Conservation (phyloP, 192 early-diverging fungal genomes). For the Lunasporangiospora selenospora region DNA sequence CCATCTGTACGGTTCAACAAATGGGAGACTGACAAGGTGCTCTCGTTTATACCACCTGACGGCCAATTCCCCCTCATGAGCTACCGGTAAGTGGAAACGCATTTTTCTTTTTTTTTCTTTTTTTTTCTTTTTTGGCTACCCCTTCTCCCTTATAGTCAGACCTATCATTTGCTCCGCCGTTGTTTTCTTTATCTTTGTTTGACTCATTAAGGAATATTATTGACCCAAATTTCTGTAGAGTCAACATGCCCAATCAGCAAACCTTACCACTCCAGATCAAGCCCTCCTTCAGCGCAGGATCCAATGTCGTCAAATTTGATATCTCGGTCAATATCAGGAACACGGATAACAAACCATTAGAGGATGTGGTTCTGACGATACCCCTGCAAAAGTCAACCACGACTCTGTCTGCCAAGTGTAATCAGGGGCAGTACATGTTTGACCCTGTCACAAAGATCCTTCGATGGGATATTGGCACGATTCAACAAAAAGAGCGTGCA, state of each 20-base stretch:
- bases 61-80: constrained; percentile 89
- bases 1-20: constrained; percentile 85
- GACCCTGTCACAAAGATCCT: constrained; percentile 70
- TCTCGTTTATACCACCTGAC: constrained; percentile 96
- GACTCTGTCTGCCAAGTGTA: constrained; percentile 66
- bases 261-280: constrained; percentile 67
- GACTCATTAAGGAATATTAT: too few relatives aligned
- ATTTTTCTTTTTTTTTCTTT: background rate
- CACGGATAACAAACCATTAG: constrained; percentile 71
- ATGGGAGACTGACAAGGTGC: constrained; percentile 78
- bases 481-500: constrained; percentile 58
- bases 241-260: constrained; percentile 62
- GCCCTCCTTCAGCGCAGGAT: constrained; percentile 63
- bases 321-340: constrained; percentile 68
- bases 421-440: constrained; percentile 71
- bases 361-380: constrained; percentile 66
- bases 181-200: too few relatives aligned
- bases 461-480: constrained; percentile 73
- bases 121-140: background rate
- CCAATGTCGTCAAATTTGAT: constrained; percentile 71
- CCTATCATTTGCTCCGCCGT: too few relatives aligned
- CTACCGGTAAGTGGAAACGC: constrained; percentile 59
- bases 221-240: constrained; percentile 40
- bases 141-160: too few relatives aligned
- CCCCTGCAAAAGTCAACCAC: constrained; percentile 64